Evolutionary conservation across 140 eudicot genomes (phyloP).

Genomic region (Erigeron philadelphicus): DNA sequence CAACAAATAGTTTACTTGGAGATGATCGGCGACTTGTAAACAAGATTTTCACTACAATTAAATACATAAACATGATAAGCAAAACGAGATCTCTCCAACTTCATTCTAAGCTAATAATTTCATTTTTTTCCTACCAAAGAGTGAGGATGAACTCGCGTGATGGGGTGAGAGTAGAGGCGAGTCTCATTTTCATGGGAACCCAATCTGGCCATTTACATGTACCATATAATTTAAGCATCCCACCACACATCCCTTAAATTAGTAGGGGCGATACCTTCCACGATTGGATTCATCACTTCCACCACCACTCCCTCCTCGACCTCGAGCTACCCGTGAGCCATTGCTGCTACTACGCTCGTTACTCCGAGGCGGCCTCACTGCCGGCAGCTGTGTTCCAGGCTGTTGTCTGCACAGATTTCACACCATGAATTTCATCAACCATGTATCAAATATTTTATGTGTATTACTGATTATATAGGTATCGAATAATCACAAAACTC

Average conservation of each 20-base stretch:
- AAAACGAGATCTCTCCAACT: constrained; percentile 7
- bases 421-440: not conserved
- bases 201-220: constrained; percentile 26
- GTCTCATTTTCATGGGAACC: constrained; percentile 18
- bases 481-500: not conserved
- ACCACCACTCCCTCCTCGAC: constrained; percentile 49
- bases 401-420: constrained; percentile 61
- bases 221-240: constrained; percentile 24
- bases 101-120: constrained; percentile 23
- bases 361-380: constrained; percentile 66
- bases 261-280: constrained; percentile 86
- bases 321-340: constrained; percentile 58
- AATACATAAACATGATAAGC: constrained; percentile 27
- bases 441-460: not conserved
- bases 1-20: constrained; percentile 17
- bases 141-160: not conserved
- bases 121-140: not conserved
- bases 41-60: constrained; percentile 31
- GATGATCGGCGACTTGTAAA: constrained; percentile 22
- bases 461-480: not conserved
- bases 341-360: constrained; percentile 67
- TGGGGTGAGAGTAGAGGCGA: constrained; percentile 4
- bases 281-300: constrained; percentile 50
- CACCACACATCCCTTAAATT: constrained; percentile 11
- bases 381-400: constrained; percentile 84